Evolutionary conservation across 768 basidiomycete species (phyloP).

Genomic region (Panaeolus cyanescens): DNA sequence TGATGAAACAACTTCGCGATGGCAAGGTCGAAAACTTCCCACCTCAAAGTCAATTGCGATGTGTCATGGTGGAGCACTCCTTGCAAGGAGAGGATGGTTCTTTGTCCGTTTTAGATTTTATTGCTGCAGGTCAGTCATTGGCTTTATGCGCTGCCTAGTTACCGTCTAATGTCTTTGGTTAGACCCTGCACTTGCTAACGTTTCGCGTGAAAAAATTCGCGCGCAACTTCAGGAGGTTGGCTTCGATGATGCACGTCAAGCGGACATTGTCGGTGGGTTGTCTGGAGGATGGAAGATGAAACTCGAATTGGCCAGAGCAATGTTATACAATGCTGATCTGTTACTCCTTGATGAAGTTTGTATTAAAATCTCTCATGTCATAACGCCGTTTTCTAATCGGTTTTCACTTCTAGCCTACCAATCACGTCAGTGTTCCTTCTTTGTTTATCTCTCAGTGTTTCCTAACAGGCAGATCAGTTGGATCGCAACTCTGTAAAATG

Average conservation of each 20-base stretch:
- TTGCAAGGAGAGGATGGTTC: slow-evolving; percentile 92
- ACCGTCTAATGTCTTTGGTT: slow-evolving; percentile 4
- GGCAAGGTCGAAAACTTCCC: slow-evolving; percentile 98
- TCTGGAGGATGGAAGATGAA: slow-evolving; percentile 99
- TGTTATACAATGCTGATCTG: slow-evolving; percentile 93
- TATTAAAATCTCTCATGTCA: neutral
- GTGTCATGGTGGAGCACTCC: slow-evolving; percentile 97
- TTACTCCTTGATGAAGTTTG: slow-evolving; percentile 82
- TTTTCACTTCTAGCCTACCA: slow-evolving; percentile 65
- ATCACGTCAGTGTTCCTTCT: slow-evolving; percentile 64
- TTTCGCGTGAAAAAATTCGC: slow-evolving; percentile 72
- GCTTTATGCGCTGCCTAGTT: neutral
- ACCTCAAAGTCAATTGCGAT: slow-evolving; percentile 79
- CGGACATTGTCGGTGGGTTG: slow-evolving; percentile 82
- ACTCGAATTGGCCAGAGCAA: slow-evolving; percentile 91
- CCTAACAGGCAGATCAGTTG: slow-evolving; percentile 44
- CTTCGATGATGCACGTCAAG: slow-evolving; percentile 85
- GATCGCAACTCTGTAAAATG: slow-evolving; percentile 86
- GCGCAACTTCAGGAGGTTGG: slow-evolving; percentile 86
- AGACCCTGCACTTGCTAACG: slow-evolving; percentile 70
- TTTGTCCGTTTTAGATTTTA: slow-evolving; percentile 83
- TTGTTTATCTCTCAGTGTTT: slow-evolving; percentile 1
- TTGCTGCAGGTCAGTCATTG: slow-evolving; percentile 67
- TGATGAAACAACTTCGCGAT: slow-evolving; percentile 94
- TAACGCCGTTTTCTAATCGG: neutral